These are phyloP conservation scores for Penicillium sp. DNA, from an alignment of 2,329 filamentous ascomycete species.

Conservation along the genomic window DNA sequence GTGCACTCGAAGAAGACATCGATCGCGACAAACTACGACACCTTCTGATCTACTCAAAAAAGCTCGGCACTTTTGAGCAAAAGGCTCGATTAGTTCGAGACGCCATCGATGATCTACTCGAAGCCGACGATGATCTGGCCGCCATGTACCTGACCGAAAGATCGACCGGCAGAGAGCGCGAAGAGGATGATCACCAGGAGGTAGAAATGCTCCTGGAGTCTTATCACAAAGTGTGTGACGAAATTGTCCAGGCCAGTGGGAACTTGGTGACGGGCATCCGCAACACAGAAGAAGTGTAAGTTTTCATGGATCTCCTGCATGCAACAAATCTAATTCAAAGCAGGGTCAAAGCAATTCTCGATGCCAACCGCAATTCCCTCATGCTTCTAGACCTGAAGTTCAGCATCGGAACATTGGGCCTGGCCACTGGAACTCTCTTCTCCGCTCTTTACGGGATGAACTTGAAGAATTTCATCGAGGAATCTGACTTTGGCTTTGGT, in stretches of 20 bases:
- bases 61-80: constrained; percentile 93
- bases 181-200: constrained; percentile 85
- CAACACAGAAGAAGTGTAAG: constrained; percentile 97
- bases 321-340: constrained; percentile 14
- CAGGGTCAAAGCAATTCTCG: constrained; percentile 90
- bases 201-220: constrained; percentile 95
- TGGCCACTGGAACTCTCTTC: constrained; percentile 89
- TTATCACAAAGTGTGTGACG: constrained; percentile 95
- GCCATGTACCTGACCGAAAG: constrained; percentile 96
- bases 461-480: constrained; percentile 96
- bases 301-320: background rate
- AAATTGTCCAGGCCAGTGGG: constrained; percentile 91
- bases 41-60: constrained; percentile 89
- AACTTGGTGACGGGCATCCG: constrained; percentile 91
- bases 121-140: constrained; percentile 90
- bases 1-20: constrained; percentile 92
- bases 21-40: constrained; percentile 88
- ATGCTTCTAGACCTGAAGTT: constrained; percentile 98
- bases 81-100: constrained; percentile 91
- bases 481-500: constrained; percentile 78
- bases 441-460: constrained; percentile 99
- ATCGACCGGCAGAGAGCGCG: constrained; percentile 62
- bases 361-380: constrained; percentile 94
- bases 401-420: constrained; percentile 87
- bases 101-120: constrained; percentile 88